Evolutionary conservation across 148 eudicot species (phyloP).

Genomic region (Vaccinium darrowii): DNA sequence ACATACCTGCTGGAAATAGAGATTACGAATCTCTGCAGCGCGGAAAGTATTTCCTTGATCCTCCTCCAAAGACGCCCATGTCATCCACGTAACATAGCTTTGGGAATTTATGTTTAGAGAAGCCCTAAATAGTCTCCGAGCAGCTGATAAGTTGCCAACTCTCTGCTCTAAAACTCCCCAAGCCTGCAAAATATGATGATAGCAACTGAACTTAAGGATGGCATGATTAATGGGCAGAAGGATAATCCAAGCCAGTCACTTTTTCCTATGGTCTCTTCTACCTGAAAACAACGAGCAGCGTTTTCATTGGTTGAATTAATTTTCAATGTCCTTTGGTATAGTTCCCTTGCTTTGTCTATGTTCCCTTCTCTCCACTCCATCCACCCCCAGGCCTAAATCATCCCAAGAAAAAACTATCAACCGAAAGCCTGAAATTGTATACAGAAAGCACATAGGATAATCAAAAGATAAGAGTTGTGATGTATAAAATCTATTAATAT

Average conservation of each 20-base stretch:
- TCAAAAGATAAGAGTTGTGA: neutral
- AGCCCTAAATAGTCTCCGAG: constrained; percentile 84
- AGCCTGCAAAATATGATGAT: constrained; percentile 48
- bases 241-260: neutral
- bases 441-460: neutral
- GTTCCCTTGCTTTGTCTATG: constrained; percentile 67
- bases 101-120: constrained; percentile 88
- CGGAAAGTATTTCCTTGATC: constrained; percentile 84
- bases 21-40: constrained; percentile 95
- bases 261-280: constrained; percentile 13
- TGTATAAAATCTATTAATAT: neutral
- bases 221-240: neutral
- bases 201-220: neutral
- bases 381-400: constrained; percentile 97
- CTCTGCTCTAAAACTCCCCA: constrained; percentile 99
- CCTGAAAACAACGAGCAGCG: constrained; percentile 99
- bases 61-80: constrained; percentile 95
- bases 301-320: constrained; percentile 71
- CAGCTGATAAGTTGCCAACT: constrained; percentile 87
- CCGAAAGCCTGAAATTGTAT: neutral
- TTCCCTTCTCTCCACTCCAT: constrained; percentile 99
- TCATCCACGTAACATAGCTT: constrained; percentile 98
- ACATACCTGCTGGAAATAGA: constrained; percentile 93
- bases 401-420: constrained; percentile 8
- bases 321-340: constrained; percentile 73